Percentiles rank a stretch among this genome's conserved stretches.
Conservation (phyloP, 2,329 filamentous ascomycete species). For the Exophiala bonariae region DNA sequence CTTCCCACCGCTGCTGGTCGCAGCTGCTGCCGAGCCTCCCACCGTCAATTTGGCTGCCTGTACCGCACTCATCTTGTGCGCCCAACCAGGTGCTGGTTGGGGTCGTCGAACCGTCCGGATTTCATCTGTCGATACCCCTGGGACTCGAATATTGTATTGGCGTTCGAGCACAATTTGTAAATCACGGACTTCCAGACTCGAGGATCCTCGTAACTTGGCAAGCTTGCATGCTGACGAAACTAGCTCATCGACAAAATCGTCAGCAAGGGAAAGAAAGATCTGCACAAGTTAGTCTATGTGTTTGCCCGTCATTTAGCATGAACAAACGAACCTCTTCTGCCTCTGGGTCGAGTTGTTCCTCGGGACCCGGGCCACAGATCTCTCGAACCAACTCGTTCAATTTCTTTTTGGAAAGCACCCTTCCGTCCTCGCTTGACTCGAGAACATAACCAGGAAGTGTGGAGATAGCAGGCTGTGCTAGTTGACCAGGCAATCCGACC, state of each 20-base stretch:
- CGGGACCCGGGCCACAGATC: slow-evolving; percentile 74
- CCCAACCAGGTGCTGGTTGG: slow-evolving; percentile 84
- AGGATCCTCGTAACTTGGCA: slow-evolving; percentile 87
- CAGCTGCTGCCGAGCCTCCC: slow-evolving; percentile 11
- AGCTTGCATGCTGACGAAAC: slow-evolving; percentile 84
- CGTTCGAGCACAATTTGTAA: slow-evolving; percentile 81
- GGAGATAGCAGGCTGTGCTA: slow-evolving; percentile 81
- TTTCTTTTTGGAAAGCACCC: slow-evolving; percentile 96
- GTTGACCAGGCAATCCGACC: slow-evolving; percentile 74
- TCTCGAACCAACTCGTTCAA: slow-evolving; percentile 92
- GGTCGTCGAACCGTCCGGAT: slow-evolving; percentile 92
- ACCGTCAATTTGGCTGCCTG: slow-evolving; percentile 54
- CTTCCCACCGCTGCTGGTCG: slow-evolving; percentile 11
- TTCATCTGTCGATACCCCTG: slow-evolving; percentile 92
- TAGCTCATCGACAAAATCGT: slow-evolving; percentile 92
- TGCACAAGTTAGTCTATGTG: slow-evolving; percentile 37
- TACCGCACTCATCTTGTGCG: slow-evolving; percentile 94
- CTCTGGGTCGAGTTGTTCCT: slow-evolving; percentile 80
- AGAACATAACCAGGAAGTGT: slow-evolving; percentile 82
- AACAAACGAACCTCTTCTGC: slow-evolving; percentile 78
- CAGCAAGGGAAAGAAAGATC: slow-evolving; percentile 85
- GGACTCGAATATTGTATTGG: slow-evolving; percentile 87
- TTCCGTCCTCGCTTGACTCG: slow-evolving; percentile 80
- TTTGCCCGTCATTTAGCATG: neutral
- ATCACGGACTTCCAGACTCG: slow-evolving; percentile 85